Evolutionary conservation across 371 early-diverging fungal genomes (phyloP).

Genomic region (Apophysomyces variabilis): DNA sequence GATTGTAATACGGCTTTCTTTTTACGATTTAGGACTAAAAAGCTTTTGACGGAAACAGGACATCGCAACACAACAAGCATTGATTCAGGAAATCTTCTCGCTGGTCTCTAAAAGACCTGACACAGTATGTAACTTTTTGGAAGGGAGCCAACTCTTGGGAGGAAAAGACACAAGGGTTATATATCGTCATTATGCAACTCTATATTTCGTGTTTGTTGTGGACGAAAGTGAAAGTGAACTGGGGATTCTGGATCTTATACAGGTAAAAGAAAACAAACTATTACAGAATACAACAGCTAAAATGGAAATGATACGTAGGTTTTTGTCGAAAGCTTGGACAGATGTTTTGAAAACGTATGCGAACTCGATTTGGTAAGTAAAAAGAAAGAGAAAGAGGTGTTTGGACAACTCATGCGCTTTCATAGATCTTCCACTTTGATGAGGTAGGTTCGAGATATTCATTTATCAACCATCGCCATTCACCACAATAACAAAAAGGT

Average conservation of each 20-base stretch:
- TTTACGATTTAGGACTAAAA: background rate
- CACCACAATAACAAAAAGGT: slow-evolving; percentile 36
- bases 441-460: slow-evolving; percentile 39
- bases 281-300: background rate
- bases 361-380: slow-evolving; percentile 88
- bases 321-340: slow-evolving; percentile 94
- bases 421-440: slow-evolving; percentile 80
- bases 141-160: slow-evolving; percentile 84
- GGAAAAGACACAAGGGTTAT: slow-evolving; percentile 90
- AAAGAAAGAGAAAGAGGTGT: background rate
- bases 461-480: background rate
- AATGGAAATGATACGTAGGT: slow-evolving; percentile 55
- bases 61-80: slow-evolving; percentile 80
- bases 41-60: slow-evolving; percentile 54
- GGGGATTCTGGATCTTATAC: slow-evolving; percentile 93
- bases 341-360: slow-evolving; percentile 95
- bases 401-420: background rate
- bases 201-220: slow-evolving; percentile 97
- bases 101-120: slow-evolving; percentile 86
- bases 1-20: slow-evolving; percentile 57
- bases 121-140: slow-evolving; percentile 90
- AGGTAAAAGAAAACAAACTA: slow-evolving; percentile 50
- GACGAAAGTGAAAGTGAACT: slow-evolving; percentile 95
- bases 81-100: slow-evolving; percentile 83
- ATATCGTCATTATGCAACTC: slow-evolving; percentile 89